Conservation (phyloP, 495 filamentous ascomycete species). For the Podospora conica region DNA sequence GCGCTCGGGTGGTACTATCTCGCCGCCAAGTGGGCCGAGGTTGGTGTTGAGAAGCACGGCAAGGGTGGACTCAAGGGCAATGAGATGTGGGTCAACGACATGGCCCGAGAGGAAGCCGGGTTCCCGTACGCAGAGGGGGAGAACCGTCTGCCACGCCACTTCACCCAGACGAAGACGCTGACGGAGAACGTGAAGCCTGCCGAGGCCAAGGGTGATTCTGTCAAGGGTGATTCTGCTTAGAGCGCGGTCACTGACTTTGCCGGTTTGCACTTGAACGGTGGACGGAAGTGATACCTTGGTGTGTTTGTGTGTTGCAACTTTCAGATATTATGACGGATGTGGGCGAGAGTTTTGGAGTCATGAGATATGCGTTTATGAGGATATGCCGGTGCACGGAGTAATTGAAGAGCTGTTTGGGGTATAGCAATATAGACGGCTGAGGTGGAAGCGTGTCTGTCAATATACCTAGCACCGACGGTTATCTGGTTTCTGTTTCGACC, state of each 20-base stretch:
- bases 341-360: not conserved
- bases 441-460: not conserved
- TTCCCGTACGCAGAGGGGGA: slow-evolving; percentile 54
- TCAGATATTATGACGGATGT: not conserved
- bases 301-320: not conserved
- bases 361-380: not conserved
- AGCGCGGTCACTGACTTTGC: not conserved
- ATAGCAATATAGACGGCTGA: not conserved
- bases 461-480: not conserved
- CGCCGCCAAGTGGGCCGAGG: slow-evolving; percentile 52
- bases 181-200: slow-evolving; percentile 15
- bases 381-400: not conserved
- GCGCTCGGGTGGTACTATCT: slow-evolving; percentile 73
- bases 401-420: not conserved
- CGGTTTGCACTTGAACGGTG: not conserved
- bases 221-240: not conserved
- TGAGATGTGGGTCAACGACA: slow-evolving; percentile 67
- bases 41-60: slow-evolving; percentile 32
- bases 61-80: slow-evolving; percentile 38
- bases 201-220: not conserved
- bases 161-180: slow-evolving; percentile 30
- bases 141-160: slow-evolving; percentile 50
- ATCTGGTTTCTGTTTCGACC: not conserved
- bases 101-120: slow-evolving; percentile 65
- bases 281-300: not conserved